Evolutionary conservation across 2,329 filamentous ascomycete species (phyloP), one percentile per base, ranked within the genome.

Genomic region (Penicillium concentricum): DNA sequence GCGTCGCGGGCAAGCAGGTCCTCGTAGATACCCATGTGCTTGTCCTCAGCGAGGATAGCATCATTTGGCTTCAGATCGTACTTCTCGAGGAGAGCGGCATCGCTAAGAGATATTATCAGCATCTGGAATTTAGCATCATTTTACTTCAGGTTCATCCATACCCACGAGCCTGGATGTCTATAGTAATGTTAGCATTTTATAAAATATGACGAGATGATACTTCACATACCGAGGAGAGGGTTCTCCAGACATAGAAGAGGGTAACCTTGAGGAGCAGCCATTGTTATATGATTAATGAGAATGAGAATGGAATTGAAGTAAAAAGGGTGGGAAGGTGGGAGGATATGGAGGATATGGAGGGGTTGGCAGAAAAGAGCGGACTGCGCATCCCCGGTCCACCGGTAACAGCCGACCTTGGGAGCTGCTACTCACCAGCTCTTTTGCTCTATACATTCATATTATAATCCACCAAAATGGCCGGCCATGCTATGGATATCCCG

Each of bases 21-120:
- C 74, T 97, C 92, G 78, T 92, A 99, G 72, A 99, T 84, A 44
- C 84, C 85, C 73, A 89, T 82, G 80, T 99, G 94, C 82, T 96
- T 89, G 73, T 91, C 86, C 77, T 96, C 91, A 55, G 93, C 93
- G 60, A 99, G 90, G 76, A 99, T 97, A 69, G 94, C 94, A 76
- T 99, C 93, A 81, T 99, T 96, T 76, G 89, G 84, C 83, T 99
- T 97, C 70, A 99, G 84, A 58, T 81, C 87, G 76, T 99, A 99
- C 83, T 97, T 96, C 67, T 92, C 81, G 59, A 99, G 89, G 54
- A 97, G 87, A 30, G 86, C 87, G 68, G 92, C 84, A 77, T 93
- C 85, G 69, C 92, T 95, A 68, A 53, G 30, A 1, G 43, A 44
- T 43, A 30, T 32, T 9, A 42, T 61, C 39, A 62, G 48, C 16